phyloP scores from a whole-genome alignment of 2,329 filamentous ascomycete genomes.

The Scedosporium aurantiacum region DNA sequence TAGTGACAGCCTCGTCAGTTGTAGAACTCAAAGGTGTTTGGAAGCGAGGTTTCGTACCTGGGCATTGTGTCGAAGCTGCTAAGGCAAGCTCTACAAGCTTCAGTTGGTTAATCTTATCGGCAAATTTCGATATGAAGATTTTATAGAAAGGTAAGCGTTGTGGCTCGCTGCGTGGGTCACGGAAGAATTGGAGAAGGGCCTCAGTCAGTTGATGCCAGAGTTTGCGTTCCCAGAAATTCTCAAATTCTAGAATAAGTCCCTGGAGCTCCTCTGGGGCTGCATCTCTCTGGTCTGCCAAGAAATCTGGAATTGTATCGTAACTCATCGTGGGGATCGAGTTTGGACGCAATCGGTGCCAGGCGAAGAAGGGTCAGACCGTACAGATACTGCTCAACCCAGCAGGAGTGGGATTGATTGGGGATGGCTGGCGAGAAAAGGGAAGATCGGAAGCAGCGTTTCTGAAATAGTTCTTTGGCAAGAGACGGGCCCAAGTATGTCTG shows the following conservation, averaged over 20 bases:
- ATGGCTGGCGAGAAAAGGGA: no score
- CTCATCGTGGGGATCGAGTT: conserved; percentile 48
- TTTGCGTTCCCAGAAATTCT: conserved; percentile 96
- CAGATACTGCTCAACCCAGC: no score
- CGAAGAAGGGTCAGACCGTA: no score
- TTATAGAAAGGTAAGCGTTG: conserved; percentile 89
- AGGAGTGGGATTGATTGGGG: neutral
- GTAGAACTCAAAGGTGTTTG: neutral
- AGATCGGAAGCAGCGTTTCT: no score
- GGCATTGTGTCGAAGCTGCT: conserved; percentile 75
- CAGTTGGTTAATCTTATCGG: conserved; percentile 97
- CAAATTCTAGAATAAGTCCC: conserved; percentile 78
- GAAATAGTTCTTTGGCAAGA: no score
- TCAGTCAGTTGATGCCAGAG: conserved; percentile 98
- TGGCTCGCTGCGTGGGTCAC: conserved; percentile 63
- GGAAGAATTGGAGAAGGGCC: conserved; percentile 78
- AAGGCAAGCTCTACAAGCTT: conserved; percentile 89
- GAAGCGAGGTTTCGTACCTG: conserved; percentile 38
- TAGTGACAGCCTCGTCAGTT: neutral
- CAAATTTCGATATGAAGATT: conserved; percentile 89
- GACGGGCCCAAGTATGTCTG: no score
- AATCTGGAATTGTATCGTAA: conserved; percentile 78
- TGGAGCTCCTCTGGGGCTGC: conserved; percentile 79
- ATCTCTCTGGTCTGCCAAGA: conserved; percentile 84
- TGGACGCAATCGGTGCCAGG: neutral